A percentile compares a stretch with the other conserved stretches of the same genome.
Conservation (phyloP, 768 basidiomycete genomes). For the Tulasnella sp. region DNA sequence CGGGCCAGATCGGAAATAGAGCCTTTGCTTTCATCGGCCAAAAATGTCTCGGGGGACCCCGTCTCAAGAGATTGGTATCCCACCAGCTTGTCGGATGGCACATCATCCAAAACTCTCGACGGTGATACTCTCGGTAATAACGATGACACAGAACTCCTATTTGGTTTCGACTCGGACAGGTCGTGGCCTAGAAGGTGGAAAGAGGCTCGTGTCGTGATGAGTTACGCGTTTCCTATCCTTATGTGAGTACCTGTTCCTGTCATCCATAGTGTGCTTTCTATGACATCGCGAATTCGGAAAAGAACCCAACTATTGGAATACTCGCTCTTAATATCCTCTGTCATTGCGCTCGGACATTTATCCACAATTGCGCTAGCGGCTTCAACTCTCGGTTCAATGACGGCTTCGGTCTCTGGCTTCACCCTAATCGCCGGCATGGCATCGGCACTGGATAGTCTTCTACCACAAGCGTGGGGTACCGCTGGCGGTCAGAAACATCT, state of each 20-base stretch:
- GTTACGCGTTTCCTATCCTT: conserved; percentile 63
- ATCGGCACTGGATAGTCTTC: conserved; percentile 82
- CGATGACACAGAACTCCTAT: too few relatives aligned
- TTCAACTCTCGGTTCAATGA: conserved; percentile 63
- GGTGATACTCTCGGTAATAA: too few relatives aligned
- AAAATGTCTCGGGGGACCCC: too few relatives aligned
- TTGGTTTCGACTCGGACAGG: too few relatives aligned
- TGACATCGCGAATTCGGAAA: background rate
- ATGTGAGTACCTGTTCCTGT: conserved; percentile 35
- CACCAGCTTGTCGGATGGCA: too few relatives aligned
- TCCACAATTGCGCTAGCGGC: conserved; percentile 86
- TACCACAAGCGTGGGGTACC: conserved; percentile 93
- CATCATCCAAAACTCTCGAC: too few relatives aligned
- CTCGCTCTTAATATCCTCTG: conserved; percentile 71
- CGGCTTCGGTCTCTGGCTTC: conserved; percentile 56
- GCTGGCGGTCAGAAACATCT: conserved; percentile 50
- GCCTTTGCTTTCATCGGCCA: too few relatives aligned
- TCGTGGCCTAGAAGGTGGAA: conserved; percentile 28
- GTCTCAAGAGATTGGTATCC: too few relatives aligned
- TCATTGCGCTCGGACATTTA: conserved; percentile 82
- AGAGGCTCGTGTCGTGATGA: conserved; percentile 46
- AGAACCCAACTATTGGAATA: conserved; percentile 79
- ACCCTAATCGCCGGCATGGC: conserved; percentile 74
- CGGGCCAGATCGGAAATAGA: too few relatives aligned
- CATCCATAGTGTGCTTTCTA: background rate